Percentiles rank a stretch among this genome's conserved stretches.
Conservation (phyloP, 768 basidiomycete species). For the Xerocomus potaroensis region DNA sequence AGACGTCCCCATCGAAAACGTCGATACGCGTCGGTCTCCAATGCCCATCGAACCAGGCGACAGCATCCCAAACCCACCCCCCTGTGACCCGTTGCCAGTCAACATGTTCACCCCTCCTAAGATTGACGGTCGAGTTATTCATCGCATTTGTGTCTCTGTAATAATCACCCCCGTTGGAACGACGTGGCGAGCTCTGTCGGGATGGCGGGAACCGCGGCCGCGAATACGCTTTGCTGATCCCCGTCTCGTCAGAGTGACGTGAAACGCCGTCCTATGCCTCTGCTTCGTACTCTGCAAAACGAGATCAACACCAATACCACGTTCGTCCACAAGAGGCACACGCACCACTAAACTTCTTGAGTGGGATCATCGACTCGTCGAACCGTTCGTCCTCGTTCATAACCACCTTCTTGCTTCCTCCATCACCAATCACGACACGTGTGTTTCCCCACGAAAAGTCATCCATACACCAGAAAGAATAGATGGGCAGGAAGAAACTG, state of each 20-base stretch:
- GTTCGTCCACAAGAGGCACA: conserved; percentile 9
- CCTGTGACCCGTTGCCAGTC: conserved; percentile 53
- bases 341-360: conserved; percentile 95
- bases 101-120: conserved; percentile 63
- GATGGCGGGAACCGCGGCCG: conserved; percentile 52
- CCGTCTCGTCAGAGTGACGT: conserved; percentile 69
- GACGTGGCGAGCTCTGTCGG: conserved; percentile 60
- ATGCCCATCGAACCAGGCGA: conserved; percentile 46
- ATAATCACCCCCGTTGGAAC: conserved; percentile 79
- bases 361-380: conserved; percentile 96
- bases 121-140: conserved; percentile 58
- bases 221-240: conserved; percentile 61
- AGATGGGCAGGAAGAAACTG: conserved; percentile 90
- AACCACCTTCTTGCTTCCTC: conserved; percentile 90
- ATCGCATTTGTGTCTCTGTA: conserved; percentile 80
- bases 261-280: conserved; percentile 87
- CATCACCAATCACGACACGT: conserved; percentile 90
- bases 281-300: conserved; percentile 78
- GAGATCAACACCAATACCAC: conserved; percentile 7
- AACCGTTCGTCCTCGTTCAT: conserved; percentile 95
- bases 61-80: conserved; percentile 45
- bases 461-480: conserved; percentile 99
- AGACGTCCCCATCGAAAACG: conserved; percentile 84
- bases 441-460: conserved; percentile 96
- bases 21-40: conserved; percentile 68